A percentile compares a stretch with the other conserved stretches of the same genome.
Conservation (phyloP, 2,329 filamentous ascomycete genomes). For the Arthroderma sp. region DNA sequence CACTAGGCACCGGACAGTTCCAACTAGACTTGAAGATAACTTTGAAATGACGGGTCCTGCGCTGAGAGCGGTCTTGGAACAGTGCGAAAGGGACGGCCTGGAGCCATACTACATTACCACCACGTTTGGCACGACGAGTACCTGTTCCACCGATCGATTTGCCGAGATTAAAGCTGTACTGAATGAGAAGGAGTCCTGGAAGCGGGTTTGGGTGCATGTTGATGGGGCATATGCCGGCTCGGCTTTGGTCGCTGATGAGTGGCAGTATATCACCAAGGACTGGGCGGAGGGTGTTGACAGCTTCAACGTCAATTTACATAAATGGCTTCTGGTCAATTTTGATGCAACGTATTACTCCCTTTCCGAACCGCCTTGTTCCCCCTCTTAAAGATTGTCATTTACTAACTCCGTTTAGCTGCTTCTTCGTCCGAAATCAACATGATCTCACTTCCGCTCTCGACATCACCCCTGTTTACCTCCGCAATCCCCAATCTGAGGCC, state of each 20-base stretch:
- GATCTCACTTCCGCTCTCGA: slow-evolving; percentile 69
- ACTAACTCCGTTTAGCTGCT: slow-evolving; percentile 44
- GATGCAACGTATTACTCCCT: slow-evolving; percentile 42
- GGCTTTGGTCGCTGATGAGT: slow-evolving; percentile 68
- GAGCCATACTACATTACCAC: slow-evolving; percentile 78
- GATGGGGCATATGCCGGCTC: slow-evolving; percentile 88
- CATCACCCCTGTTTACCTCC: slow-evolving; percentile 68
- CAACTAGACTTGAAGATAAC: slow-evolving; percentile 47
- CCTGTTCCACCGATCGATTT: slow-evolving; percentile 78
- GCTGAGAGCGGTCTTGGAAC: slow-evolving; percentile 49
- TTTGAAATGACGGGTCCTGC: slow-evolving; percentile 57
- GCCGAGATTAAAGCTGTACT: slow-evolving; percentile 49
- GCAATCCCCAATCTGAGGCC: slow-evolving; percentile 65
- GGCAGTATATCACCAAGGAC: slow-evolving; percentile 52
- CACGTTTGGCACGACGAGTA: slow-evolving; percentile 75
- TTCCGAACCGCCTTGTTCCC: not conserved
- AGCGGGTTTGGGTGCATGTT: slow-evolving; percentile 74
- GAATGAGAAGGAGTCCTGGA: slow-evolving; percentile 32
- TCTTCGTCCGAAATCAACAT: slow-evolving; percentile 62
- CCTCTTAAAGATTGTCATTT: not conserved
- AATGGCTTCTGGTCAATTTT: slow-evolving; percentile 92
- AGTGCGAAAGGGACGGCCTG: slow-evolving; percentile 54
- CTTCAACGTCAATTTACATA: slow-evolving; percentile 94
- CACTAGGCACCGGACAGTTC: slow-evolving; percentile 61
- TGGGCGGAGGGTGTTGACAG: slow-evolving; percentile 59